Conservation (phyloP, 805 yeast genomes). For the Yamadazyma sp. region DNA sequence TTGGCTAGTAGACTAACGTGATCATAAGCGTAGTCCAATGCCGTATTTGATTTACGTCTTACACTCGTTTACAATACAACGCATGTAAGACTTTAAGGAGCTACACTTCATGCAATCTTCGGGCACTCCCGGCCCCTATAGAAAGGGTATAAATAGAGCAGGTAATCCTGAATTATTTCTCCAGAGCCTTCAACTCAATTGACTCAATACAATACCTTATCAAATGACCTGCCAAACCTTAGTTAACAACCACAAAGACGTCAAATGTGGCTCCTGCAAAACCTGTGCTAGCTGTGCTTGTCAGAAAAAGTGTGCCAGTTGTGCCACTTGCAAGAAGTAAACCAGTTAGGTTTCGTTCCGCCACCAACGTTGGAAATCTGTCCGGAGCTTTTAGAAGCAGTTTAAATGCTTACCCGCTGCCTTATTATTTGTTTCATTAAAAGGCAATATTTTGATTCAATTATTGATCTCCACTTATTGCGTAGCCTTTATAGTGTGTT, state of each 20-base stretch:
- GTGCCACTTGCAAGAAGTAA: conserved; percentile 12
- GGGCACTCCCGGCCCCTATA: not conserved
- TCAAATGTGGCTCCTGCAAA: conserved; percentile 12
- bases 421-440: too few species aligned
- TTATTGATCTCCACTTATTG: conserved; percentile 1
- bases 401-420: too few species aligned
- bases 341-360: not conserved
- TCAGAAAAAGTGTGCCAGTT: conserved; percentile 12
- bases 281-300: conserved; percentile 14
- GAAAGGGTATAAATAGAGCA: not conserved
- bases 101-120: too few species aligned
- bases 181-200: not conserved
- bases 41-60: too few species aligned
- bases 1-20: too few species aligned
- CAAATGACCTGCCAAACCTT: conserved; percentile 10
- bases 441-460: not conserved
- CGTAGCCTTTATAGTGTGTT: conserved; percentile 1
- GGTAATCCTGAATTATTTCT: not conserved
- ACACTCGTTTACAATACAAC: too few species aligned
- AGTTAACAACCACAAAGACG: conserved; percentile 14
- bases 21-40: too few species aligned
- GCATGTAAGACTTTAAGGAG: too few species aligned
- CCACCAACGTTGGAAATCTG: not conserved
- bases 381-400: not conserved
- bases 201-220: conserved; percentile 8